Evolutionary conservation across 257 asterid genomes (phyloP).

Genomic region (Plantago major): DNA sequence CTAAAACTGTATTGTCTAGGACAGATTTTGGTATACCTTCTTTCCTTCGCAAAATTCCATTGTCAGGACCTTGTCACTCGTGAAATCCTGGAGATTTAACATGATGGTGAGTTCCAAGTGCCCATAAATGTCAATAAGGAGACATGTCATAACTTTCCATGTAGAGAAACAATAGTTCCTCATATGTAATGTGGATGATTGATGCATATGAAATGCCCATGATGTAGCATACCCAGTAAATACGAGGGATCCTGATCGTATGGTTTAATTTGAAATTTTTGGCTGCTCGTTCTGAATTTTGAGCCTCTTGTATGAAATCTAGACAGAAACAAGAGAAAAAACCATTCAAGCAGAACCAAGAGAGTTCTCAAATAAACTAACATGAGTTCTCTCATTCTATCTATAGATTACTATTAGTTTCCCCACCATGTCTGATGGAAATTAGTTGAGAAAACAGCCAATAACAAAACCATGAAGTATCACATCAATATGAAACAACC

Average conservation of each 20-base stretch:
- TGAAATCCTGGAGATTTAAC: slow-evolving; percentile 54
- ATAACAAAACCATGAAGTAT: background rate
- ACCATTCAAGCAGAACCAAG: slow-evolving; percentile 20
- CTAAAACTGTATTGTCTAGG: background rate
- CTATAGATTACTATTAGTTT: too few species aligned
- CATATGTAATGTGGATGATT: slow-evolving; percentile 1
- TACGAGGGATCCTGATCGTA: slow-evolving; percentile 58
- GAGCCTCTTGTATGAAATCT: slow-evolving; percentile 93
- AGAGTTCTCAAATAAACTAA: slow-evolving; percentile 13
- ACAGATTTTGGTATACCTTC: slow-evolving; percentile 45
- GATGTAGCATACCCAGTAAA: slow-evolving; percentile 68
- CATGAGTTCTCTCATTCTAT: slow-evolving; percentile 14
- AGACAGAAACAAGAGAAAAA: slow-evolving; percentile 26
- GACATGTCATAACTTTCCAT: background rate
- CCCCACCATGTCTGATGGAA: background rate
- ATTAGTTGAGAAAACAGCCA: background rate
- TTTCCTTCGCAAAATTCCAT: slow-evolving; percentile 86
- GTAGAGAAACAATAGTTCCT: slow-evolving; percentile 10
- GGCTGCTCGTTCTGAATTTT: slow-evolving; percentile 69
- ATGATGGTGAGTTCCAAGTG: slow-evolving; percentile 19
- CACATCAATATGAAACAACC: too few species aligned
- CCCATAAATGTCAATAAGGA: background rate
- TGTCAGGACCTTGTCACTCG: slow-evolving; percentile 76
- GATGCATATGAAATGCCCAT: slow-evolving; percentile 19
- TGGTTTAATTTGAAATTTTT: slow-evolving; percentile 51